Conservation (phyloP, 805 yeast species). For the Hemisphaericaspora nanyangensis region DNA sequence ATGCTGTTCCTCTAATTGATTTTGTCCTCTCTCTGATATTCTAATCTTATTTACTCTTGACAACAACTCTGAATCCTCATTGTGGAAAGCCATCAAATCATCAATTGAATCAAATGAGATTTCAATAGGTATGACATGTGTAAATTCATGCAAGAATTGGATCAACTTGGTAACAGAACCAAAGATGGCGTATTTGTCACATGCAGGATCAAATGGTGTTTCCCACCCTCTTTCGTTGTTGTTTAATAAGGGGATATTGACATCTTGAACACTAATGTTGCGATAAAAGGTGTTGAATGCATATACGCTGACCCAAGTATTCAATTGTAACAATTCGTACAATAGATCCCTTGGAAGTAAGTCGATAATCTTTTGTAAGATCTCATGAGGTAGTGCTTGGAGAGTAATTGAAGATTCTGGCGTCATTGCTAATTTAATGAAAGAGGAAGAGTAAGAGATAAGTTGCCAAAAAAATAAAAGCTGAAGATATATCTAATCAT, state of each 20-base stretch:
- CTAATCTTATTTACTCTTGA: neutral
- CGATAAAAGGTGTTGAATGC: neutral
- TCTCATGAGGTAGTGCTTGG: neutral
- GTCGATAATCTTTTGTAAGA: neutral
- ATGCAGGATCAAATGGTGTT: neutral
- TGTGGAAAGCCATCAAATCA: slow-evolving; percentile 1
- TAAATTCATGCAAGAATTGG: neutral
- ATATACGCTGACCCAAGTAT: neutral
- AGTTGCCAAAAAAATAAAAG: no score
- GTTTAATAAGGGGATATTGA: no score
- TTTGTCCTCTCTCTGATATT: neutral
- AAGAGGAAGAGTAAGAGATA: no score
- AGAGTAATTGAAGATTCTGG: no score
- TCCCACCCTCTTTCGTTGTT: neutral
- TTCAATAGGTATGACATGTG: neutral
- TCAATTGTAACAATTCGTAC: neutral
- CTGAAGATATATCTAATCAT: no score
- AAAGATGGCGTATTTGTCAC: neutral
- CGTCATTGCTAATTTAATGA: no score
- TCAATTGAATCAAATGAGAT: neutral
- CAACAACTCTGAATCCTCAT: neutral
- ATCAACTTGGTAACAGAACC: neutral
- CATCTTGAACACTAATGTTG: neutral
- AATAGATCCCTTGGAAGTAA: neutral
- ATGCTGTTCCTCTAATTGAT: neutral